phyloP scores from a whole-genome alignment of 352 stramenopile genomes.

The Globisporangium acanthophoron region DNA sequence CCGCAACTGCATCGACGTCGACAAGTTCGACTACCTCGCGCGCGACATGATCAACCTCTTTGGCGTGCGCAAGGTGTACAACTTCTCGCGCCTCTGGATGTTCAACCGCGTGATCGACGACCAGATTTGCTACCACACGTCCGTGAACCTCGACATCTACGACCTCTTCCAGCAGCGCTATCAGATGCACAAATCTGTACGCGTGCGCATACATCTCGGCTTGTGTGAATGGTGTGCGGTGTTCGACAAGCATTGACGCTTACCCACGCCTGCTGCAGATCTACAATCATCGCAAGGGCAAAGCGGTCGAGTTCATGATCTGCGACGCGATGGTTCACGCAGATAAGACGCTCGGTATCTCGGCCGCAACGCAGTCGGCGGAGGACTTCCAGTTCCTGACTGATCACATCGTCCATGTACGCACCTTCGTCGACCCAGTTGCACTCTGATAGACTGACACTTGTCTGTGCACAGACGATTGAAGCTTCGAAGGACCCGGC shows the following conservation, averaged over 20 bases:
- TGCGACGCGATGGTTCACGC: constrained; percentile 80
- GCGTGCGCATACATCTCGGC: neutral
- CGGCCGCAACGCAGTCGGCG: constrained; percentile 46
- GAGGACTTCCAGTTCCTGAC: constrained; percentile 74
- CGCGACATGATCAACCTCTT: constrained; percentile 86
- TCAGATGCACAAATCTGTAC: constrained; percentile 59
- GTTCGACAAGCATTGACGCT: neutral
- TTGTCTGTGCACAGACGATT: constrained; percentile 38
- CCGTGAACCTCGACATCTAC: constrained; percentile 84
- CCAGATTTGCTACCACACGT: constrained; percentile 88
- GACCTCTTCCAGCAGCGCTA: constrained; percentile 89
- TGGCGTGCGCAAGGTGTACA: constrained; percentile 69
- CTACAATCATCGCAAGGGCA: constrained; percentile 88
- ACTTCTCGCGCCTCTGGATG: constrained; percentile 72
- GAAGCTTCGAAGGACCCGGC: constrained; percentile 61
- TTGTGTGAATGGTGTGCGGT: neutral
- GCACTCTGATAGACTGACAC: neutral
- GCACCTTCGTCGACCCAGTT: constrained; percentile 4
- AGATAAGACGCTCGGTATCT: constrained; percentile 74
- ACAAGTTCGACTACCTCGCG: constrained; percentile 91
- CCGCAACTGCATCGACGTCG: constrained; percentile 88
- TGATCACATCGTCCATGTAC: constrained; percentile 67
- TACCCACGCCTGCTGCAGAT: constrained; percentile 25
- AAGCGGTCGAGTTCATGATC: constrained; percentile 89
- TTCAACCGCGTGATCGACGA: constrained; percentile 84